Conservation (phyloP, 129 eudicot species). For the Lactuca saligna region DNA sequence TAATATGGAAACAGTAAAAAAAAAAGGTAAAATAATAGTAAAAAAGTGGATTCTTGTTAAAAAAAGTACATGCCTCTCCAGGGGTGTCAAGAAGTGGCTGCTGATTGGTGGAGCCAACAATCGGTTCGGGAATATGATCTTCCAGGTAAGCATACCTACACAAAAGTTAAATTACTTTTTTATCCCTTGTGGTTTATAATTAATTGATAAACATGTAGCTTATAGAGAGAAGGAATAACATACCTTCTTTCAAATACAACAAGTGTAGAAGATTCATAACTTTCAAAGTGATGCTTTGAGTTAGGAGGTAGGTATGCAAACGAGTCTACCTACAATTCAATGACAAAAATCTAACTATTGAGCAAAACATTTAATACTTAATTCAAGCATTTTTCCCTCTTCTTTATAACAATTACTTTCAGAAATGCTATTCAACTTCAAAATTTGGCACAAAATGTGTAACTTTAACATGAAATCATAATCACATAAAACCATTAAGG, state of each 20-base stretch:
- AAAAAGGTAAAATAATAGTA: neutral
- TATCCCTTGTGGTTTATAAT: slow-evolving; percentile 7
- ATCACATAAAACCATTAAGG: neutral
- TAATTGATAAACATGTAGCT: slow-evolving; percentile 2
- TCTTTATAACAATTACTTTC: neutral
- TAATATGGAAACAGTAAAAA: slow-evolving; percentile 20
- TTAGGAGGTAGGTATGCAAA: slow-evolving; percentile 90
- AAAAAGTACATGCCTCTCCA: slow-evolving; percentile 58
- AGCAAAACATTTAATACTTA: neutral
- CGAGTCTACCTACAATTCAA: slow-evolving; percentile 74
- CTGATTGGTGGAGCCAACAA: slow-evolving; percentile 72
- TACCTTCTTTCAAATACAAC: slow-evolving; percentile 89
- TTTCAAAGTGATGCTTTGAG: slow-evolving; percentile 48
- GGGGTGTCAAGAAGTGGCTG: slow-evolving; percentile 96
- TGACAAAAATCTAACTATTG: slow-evolving; percentile 17
- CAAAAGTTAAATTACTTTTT: slow-evolving; percentile 7
- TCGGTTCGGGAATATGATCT: slow-evolving; percentile 54
- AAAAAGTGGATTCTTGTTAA: no score
- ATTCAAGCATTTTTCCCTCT: no score
- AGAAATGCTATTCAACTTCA: neutral
- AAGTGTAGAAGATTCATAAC: slow-evolving; percentile 69
- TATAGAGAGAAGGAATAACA: slow-evolving; percentile 10
- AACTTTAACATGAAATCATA: neutral
- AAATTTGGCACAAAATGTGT: neutral
- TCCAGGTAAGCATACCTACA: slow-evolving; percentile 65